These are phyloP conservation scores for Actinomucor elegans DNA, from an alignment of 371 early-diverging fungal species.

Conservation along the genomic window DNA sequence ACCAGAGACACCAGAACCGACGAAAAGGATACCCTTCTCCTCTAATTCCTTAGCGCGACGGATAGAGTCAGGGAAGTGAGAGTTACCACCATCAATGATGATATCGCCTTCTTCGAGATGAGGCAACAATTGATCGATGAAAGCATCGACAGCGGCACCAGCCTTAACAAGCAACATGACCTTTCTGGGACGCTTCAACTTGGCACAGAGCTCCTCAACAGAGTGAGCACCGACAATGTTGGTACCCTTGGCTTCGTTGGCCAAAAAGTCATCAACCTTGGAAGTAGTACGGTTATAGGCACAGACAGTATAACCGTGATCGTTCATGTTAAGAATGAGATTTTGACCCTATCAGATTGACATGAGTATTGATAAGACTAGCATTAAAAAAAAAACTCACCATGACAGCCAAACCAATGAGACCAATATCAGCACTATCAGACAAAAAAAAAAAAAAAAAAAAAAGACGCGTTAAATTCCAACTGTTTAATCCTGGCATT, in stretches of 20 bases:
- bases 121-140: constrained; percentile 88
- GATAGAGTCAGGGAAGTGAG: constrained; percentile 97
- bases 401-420: constrained; percentile 99
- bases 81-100: constrained; percentile 99
- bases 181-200: constrained; percentile 94
- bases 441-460: too few species aligned
- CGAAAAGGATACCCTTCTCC: constrained; percentile 88
- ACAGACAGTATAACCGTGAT: constrained; percentile 91
- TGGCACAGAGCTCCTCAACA: constrained; percentile 89
- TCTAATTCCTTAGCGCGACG: constrained; percentile 88
- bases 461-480: background rate
- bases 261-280: constrained; percentile 95
- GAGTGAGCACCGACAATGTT: constrained; percentile 93
- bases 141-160: constrained; percentile 94
- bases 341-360: constrained; percentile 82
- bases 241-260: constrained; percentile 96
- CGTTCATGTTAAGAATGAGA: constrained; percentile 97
- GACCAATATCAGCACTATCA: constrained; percentile 95
- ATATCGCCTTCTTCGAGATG: constrained; percentile 91
- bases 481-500: background rate
- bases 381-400: constrained; percentile 50
- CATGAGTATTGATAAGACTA: background rate
- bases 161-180: constrained; percentile 98
- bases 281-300: constrained; percentile 97
- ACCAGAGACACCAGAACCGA: constrained; percentile 99